Evolutionary conservation across 2,329 filamentous ascomycete species (phyloP).

Genomic region (Clarireedia homoeocarpa): DNA sequence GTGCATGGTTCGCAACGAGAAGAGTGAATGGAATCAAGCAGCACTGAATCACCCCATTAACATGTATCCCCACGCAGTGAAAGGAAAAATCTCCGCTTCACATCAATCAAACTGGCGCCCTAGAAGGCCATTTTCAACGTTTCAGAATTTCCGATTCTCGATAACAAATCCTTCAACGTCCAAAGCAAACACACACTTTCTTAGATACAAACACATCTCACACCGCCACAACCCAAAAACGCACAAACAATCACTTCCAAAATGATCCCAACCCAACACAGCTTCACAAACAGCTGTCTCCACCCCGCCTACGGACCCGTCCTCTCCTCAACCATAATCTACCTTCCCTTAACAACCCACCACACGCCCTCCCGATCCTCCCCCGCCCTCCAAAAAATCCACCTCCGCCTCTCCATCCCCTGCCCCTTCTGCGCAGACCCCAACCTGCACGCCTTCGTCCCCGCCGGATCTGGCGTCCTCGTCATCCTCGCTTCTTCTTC

Average conservation of each 20-base stretch:
- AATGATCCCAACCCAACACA: neutral
- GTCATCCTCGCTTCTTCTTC: neutral
- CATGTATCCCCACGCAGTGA: neutral
- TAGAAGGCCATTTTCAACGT: neutral
- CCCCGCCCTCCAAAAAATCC: neutral
- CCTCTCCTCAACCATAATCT: neutral
- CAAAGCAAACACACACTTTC: neutral
- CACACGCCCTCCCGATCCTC: neutral
- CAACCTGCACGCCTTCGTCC: neutral
- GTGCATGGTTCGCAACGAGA: neutral
- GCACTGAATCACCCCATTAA: neutral
- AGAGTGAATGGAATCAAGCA: neutral
- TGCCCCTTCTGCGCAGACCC: conserved; percentile 16
- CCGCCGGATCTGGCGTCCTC: conserved; percentile 11
- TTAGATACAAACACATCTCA: neutral
- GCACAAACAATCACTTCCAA: neutral
- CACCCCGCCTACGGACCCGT: neutral
- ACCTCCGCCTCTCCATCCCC: conserved; percentile 5
- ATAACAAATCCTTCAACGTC: neutral
- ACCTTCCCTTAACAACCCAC: neutral
- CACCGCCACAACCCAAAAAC: neutral
- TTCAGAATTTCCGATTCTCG: neutral
- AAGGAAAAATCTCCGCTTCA: neutral
- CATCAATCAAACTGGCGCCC: neutral
- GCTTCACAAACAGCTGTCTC: neutral